phyloP scores from a whole-genome alignment of 106 monocot species.

The Platanthera zijinensis region DNA sequence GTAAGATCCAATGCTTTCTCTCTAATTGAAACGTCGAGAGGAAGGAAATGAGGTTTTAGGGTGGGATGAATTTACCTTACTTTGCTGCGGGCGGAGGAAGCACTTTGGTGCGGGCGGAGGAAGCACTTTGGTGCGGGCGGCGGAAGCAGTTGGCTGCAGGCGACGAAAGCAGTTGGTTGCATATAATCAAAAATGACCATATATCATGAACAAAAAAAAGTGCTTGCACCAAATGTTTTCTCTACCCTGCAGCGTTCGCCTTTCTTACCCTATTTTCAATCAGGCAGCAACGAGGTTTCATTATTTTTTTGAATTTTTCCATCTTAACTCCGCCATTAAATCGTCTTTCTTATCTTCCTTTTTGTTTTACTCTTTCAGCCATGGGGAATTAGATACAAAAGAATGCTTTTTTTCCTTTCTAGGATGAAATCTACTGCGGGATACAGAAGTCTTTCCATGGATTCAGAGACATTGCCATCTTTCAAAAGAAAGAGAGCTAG shows the following conservation, averaged over 20 bases:
- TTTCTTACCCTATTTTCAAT: background rate
- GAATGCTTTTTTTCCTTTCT: background rate
- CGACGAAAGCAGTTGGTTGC: too few species aligned
- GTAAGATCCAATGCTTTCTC: too few species aligned
- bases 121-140: too few species aligned
- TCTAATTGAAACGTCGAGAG: too few species aligned
- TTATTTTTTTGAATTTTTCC: background rate
- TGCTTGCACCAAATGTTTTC: background rate
- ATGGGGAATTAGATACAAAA: background rate
- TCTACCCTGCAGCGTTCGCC: background rate
- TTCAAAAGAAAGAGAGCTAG: constrained; percentile 16
- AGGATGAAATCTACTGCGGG: background rate
- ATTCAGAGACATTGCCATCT: background rate
- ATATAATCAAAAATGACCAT: too few species aligned
- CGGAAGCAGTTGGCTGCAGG: too few species aligned
- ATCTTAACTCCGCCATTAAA: background rate
- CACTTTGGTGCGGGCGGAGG: too few species aligned
- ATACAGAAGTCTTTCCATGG: constrained; percentile 14
- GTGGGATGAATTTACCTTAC: too few species aligned
- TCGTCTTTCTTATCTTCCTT: background rate
- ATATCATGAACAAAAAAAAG: too few species aligned
- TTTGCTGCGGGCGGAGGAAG: too few species aligned
- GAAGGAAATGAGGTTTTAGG: too few species aligned
- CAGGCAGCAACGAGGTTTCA: background rate
- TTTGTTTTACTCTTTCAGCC: background rate